A percentile compares a stretch with the other conserved stretches of the same genome.
phyloP scores from a whole-genome alignment of 805 yeast genomes.

The Torulaspora gathmanii region DNA sequence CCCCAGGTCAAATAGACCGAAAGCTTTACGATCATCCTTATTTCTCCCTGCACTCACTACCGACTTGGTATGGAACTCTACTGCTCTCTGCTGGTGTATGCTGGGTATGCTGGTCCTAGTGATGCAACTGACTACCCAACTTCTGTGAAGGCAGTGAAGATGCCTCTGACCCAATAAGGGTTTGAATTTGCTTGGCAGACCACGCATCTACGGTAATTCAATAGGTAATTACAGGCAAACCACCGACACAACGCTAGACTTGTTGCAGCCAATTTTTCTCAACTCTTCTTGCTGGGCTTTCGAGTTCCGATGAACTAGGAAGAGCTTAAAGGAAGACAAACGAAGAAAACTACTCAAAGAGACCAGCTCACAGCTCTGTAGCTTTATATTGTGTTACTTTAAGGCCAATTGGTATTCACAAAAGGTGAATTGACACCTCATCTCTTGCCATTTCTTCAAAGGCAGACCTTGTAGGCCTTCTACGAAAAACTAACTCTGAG shows the following conservation, averaged over 20 bases:
- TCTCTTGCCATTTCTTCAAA: no score
- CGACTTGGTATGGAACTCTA: background rate
- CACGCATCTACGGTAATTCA: background rate
- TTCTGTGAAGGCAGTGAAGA: background rate
- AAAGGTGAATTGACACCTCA: no score
- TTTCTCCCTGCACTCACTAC: background rate
- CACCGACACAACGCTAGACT: background rate
- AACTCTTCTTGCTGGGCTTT: background rate
- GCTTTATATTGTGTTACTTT: background rate
- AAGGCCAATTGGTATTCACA: background rate
- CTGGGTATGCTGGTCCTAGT: background rate
- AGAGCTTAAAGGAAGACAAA: no score
- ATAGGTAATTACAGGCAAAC: no score
- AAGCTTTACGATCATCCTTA: background rate
- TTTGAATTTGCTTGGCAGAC: background rate
- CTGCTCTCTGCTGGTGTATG: background rate
- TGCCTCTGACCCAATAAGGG: background rate
- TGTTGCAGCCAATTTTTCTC: background rate
- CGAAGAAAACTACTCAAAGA: no score
- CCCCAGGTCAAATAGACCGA: constrained; percentile 17
- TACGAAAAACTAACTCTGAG: background rate
- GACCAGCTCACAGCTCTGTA: no score
- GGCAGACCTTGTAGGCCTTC: no score
- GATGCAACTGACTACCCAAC: background rate
- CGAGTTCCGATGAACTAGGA: no score